Evolutionary conservation across 768 basidiomycete species (phyloP).

Genomic region (Collybiopsis luxurians): DNA sequence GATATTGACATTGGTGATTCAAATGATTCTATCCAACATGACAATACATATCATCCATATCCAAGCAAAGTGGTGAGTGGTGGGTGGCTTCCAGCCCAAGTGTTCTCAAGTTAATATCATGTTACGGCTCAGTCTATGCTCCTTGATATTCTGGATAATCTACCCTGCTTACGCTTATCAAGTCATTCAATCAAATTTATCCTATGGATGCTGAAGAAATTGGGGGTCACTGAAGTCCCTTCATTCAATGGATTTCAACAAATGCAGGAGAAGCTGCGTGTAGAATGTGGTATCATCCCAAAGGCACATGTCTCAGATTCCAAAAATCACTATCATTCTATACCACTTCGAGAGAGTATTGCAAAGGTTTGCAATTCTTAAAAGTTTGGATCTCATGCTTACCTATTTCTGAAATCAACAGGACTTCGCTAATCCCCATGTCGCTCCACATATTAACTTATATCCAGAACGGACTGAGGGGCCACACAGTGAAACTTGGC

Average conservation of each 20-base stretch:
- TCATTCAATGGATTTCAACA: conserved; percentile 11
- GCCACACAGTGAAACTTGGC: background rate
- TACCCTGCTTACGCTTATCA: conserved; percentile 13
- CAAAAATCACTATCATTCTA: conserved; percentile 1
- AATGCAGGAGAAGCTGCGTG: background rate
- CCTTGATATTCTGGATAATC: conserved; percentile 12
- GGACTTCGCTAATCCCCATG: conserved; percentile 1
- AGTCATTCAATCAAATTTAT: conserved; percentile 7
- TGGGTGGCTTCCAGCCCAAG: too few relatives aligned
- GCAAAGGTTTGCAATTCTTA: background rate
- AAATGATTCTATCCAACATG: background rate
- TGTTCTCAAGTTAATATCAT: too few relatives aligned
- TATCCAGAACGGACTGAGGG: conserved; percentile 1
- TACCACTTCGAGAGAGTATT: background rate
- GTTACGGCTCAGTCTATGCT: background rate
- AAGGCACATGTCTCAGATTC: background rate
- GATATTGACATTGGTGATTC: background rate
- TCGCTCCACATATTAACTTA: background rate
- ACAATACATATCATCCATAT: background rate
- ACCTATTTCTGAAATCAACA: too few relatives aligned
- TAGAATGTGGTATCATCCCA: background rate
- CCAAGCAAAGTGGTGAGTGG: background rate
- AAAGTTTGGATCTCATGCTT: background rate
- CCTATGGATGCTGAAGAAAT: conserved; percentile 9
- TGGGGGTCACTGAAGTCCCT: conserved; percentile 6